Conservation (phyloP, 164 flowering plant species). For the Piper betle region DNA sequence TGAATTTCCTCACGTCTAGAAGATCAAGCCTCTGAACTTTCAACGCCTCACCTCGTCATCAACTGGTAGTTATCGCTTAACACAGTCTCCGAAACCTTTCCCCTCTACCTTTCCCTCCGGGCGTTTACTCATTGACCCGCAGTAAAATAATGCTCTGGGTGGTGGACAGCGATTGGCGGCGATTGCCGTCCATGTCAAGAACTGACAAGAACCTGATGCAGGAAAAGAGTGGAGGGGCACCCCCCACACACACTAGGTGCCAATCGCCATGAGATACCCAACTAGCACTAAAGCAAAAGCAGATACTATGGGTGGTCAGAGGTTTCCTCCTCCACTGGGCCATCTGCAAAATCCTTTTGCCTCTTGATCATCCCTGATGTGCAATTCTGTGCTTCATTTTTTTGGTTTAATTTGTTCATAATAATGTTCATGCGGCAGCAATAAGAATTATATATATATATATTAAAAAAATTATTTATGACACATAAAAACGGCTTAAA, state of each 20-base stretch:
- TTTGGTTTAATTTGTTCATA: too few relatives aligned
- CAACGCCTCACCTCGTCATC: neutral
- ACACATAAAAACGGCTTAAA: too few relatives aligned
- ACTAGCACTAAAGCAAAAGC: neutral
- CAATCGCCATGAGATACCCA: neutral
- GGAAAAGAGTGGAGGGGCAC: neutral
- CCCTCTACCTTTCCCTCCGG: neutral
- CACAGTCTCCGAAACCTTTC: neutral
- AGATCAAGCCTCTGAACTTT: neutral
- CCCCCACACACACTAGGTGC: neutral
- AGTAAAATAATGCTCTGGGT: neutral
- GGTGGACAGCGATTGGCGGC: neutral
- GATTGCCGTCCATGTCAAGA: constrained; percentile 3
- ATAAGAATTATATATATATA: too few relatives aligned
- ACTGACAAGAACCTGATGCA: neutral
- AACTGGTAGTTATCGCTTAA: neutral
- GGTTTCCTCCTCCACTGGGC: too few relatives aligned
- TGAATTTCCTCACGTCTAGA: neutral
- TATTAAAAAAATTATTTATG: too few relatives aligned
- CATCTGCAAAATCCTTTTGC: too few relatives aligned
- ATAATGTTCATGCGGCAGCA: too few relatives aligned
- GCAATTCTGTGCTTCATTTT: too few relatives aligned
- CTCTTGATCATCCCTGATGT: too few relatives aligned
- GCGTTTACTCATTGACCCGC: neutral
- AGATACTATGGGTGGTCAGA: neutral